Evolutionary conservation across 2,329 filamentous ascomycete genomes (phyloP).

Genomic region (Stagonosporopsis tanaceti): DNA sequence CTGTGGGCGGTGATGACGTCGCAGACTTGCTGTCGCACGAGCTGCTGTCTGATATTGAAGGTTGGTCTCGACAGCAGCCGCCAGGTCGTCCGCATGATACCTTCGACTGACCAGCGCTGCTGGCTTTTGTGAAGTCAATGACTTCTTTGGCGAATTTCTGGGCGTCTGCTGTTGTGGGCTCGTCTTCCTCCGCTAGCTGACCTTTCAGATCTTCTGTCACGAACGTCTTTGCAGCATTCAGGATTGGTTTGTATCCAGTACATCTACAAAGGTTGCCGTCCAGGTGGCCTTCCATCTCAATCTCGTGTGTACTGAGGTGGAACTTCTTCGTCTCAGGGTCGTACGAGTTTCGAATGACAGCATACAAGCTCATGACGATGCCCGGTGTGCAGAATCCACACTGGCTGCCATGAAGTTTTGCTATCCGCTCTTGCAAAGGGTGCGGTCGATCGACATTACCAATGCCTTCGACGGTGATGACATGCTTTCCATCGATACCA

Average conservation of each 20-base stretch:
- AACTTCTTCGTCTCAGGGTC: slow-evolving; percentile 46
- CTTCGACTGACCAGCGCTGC: slow-evolving; percentile 36
- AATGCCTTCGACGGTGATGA: slow-evolving; percentile 95
- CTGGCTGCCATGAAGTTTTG: slow-evolving; percentile 88
- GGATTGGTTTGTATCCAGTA: slow-evolving; percentile 90
- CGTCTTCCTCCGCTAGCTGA: slow-evolving; percentile 56
- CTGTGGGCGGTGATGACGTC: slow-evolving; percentile 41
- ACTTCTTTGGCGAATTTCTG: slow-evolving; percentile 37
- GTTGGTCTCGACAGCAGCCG: slow-evolving; percentile 47
- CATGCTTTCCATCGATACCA: slow-evolving; percentile 94
- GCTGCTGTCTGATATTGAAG: slow-evolving; percentile 38
- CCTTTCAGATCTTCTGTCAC: slow-evolving; percentile 61
- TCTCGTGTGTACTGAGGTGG: slow-evolving; percentile 44
- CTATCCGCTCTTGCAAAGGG: slow-evolving; percentile 87
- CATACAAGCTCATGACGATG: slow-evolving; percentile 93
- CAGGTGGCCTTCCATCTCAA: slow-evolving; percentile 63
- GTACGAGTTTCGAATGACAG: slow-evolving; percentile 76
- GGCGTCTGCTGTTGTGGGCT: slow-evolving; percentile 58
- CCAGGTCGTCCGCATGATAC: slow-evolving; percentile 48
- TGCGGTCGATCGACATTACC: slow-evolving; percentile 85
- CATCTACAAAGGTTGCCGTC: slow-evolving; percentile 95
- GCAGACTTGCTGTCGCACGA: slow-evolving; percentile 37
- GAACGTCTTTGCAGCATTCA: slow-evolving; percentile 93
- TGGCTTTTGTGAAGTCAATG: slow-evolving; percentile 31
- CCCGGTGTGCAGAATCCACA: slow-evolving; percentile 95